Base-by-base conservation (phyloP, 2,329 filamentous ascomycete genomes). In the Alternaria sp. region DNA sequence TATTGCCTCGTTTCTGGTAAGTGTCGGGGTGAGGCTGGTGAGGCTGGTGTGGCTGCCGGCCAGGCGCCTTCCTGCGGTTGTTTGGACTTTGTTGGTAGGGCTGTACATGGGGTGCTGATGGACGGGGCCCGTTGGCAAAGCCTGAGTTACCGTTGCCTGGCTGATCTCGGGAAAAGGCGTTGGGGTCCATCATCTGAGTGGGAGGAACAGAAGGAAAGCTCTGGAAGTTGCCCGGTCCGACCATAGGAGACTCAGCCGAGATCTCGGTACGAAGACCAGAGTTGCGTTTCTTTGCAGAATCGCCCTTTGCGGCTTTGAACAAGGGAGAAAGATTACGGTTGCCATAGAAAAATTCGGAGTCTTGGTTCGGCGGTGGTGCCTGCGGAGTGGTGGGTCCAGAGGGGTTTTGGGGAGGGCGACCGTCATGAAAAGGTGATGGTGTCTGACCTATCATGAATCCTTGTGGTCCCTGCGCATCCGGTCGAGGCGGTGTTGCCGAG, bases 271-370 rank as follows among this genome's bases (percentile, higher is more conserved):
- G 81, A 10, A 84, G 76, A 54, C 77, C 74, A 30, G 83, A 84
- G 28, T 81, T 80, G 32, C 80, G 81, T 46, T 79, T 75, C 49
- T 79, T 75, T 6, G 78, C 70, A 12, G 80, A 78, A 44, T 83
- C 81, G n/a, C 73, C 69, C 58, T 82, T 80, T 13, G 81, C 81
- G 30, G 82, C 82, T 66, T 84, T 81, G 77, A 85, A 85, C 23
- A 85, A 65, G 5, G 82, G 82, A 4, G 83, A 84, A 32, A 85
- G 81, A 64, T 85, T 85, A 44, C 79, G 79, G 49, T 83, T 83
- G 64, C 83, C 83, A 49, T 78, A 79, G 49, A 79, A 74, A 45
- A 78, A 74, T 54, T 77, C 73, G 11, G 65, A 45, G 11, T 77
- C 73, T 26, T 74, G 72, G 49, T 65, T 58, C n/a, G 66, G 47